A percentile compares a stretch with the other conserved stretches of the same genome.
Conservation (phyloP, 192 early-diverging fungal species). For the Linnemannia zychae region DNA sequence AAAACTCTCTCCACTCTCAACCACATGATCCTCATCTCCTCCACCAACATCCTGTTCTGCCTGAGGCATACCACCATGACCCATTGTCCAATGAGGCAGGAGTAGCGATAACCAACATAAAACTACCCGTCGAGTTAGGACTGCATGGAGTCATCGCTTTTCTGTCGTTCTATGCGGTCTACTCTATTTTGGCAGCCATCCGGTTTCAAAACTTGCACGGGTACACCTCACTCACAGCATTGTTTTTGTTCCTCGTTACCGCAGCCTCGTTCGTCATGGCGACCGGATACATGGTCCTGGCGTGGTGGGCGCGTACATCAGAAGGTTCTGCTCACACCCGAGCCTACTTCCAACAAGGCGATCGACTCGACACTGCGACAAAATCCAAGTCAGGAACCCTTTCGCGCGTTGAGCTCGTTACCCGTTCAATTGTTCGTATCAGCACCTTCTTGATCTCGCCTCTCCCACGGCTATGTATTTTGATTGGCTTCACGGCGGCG, state of each 20-base stretch:
- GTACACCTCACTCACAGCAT: conserved; percentile 7
- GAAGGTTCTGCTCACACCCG: conserved; percentile 7
- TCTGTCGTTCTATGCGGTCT: conserved; percentile 31
- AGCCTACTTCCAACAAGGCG: background rate
- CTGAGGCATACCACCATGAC: background rate
- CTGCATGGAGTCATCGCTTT: conserved; percentile 19
- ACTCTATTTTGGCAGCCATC: conserved; percentile 12
- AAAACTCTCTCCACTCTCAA: background rate
- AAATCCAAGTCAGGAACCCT: background rate
- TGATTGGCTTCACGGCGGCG: background rate
- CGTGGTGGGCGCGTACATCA: conserved; percentile 25
- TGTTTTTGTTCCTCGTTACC: conserved; percentile 25
- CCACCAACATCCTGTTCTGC: background rate
- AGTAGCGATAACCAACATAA: background rate
- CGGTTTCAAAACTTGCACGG: conserved; percentile 6
- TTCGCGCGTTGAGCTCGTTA: background rate
- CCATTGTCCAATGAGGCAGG: background rate
- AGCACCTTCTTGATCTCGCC: conserved; percentile 3
- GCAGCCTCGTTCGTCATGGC: conserved; percentile 20
- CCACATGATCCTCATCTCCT: background rate
- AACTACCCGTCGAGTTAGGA: background rate
- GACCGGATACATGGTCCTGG: conserved; percentile 15
- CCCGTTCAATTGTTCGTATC: background rate
- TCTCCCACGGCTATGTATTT: conserved; percentile 18
- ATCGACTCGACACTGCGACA: background rate